Base-by-base conservation (phyloP, 805 yeast genomes). In the Debaryomyces castellii region DNA sequence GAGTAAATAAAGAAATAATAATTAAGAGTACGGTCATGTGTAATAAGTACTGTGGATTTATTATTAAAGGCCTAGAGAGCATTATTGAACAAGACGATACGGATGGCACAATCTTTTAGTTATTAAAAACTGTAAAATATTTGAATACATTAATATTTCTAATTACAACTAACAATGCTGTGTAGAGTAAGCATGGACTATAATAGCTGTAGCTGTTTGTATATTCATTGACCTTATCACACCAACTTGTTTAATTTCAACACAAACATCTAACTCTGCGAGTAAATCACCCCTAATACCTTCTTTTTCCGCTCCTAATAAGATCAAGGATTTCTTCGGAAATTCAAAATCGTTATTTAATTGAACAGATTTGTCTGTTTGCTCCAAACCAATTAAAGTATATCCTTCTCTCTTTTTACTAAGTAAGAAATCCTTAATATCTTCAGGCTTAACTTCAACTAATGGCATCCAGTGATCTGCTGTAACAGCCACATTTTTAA, bases 401-500 rank as follows among this genome's bases (percentile, higher is more conserved):
- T 90, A 91, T 0, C 97, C 97, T 48, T 87, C 86, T 10, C 61
- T 63, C 61, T 79, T 82, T 70, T 85, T 84, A 43, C 60, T 57
- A 43, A 70, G 69, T 78, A 92, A 75, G 56, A 70, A 92, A 2
- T 62, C 64, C 1, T 70, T 64, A 36, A 91, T 81, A 3, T 71
- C 73, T 0, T 66, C 79, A 4, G 78, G 74, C 46, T 76, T 76
- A 4, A 91, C 96, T 60, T 90, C 92, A 5, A 70, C 60, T 82
- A 91, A 84, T 1, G 97, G 97, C 94, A 90, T 87, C 97, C 97
- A 92, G 47, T 78, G 73, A 54, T 91, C 97, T 0, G 98, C 96
- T 0, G 97, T 89, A 8, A 91, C 96, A 0, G 97, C 96, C 24
- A 94, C 97, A 51, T 74, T 82, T 57, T 82, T 86, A 69, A 91